Conservation (phyloP, 176 grass and related monocot species). For the Olyra latifolia region DNA sequence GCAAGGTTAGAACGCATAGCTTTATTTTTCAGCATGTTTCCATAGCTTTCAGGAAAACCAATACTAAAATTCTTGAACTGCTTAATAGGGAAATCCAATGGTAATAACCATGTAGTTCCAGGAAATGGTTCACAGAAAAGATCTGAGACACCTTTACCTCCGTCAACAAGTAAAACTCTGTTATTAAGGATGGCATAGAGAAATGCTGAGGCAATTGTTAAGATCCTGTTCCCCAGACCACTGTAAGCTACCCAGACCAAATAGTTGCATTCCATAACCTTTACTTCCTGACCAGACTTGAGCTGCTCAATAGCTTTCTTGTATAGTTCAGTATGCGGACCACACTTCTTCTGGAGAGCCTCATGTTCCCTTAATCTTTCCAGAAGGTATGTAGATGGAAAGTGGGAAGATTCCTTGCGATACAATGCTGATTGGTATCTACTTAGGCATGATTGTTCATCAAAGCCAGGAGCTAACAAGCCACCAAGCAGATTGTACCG, state of each 20-base stretch:
- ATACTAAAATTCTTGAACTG: conserved; percentile 41
- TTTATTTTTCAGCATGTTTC: conserved; percentile 51
- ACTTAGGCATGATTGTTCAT: conserved; percentile 60
- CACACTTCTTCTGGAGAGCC: conserved; percentile 68
- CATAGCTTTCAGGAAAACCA: conserved; percentile 51
- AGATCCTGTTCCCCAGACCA: conserved; percentile 67
- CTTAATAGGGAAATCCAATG: conserved; percentile 46
- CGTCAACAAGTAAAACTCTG: conserved; percentile 58
- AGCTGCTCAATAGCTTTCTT: conserved; percentile 52
- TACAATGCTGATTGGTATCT: conserved; percentile 58
- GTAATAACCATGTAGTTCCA: conserved; percentile 62
- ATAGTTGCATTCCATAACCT: conserved; percentile 53
- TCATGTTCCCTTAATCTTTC: conserved; percentile 64
- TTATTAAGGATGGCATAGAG: conserved; percentile 69
- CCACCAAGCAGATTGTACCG: conserved; percentile 54
- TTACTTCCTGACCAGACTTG: conserved; percentile 35
- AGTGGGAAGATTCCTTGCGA: conserved; percentile 46
- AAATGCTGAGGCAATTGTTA: conserved; percentile 58
- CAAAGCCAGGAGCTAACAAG: conserved; percentile 53
- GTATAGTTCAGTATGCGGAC: conserved; percentile 50
- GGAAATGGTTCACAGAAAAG: conserved; percentile 84
- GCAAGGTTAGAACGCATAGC: conserved; percentile 6
- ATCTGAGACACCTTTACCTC: conserved; percentile 35
- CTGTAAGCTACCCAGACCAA: conserved; percentile 63
- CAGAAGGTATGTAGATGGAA: conserved; percentile 57